Evolutionary conservation across 352 stramenopile genomes (phyloP).

Genomic region (Globisporangium cystogenes): DNA sequence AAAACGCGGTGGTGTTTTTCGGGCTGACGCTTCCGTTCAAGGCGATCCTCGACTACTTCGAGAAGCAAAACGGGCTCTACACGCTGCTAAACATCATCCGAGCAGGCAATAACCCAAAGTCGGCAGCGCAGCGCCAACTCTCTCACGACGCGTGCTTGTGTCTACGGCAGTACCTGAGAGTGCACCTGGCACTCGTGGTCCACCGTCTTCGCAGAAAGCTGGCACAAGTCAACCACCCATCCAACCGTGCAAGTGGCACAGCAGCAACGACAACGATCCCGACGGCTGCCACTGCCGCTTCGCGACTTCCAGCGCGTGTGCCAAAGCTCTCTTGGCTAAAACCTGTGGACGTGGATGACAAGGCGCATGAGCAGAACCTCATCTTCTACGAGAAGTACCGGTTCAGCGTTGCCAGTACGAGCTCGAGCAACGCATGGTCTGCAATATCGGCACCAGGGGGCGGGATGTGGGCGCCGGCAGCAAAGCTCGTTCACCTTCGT

Average conservation of each 20-base stretch:
- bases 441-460: constrained; percentile 41
- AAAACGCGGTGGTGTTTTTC: constrained; percentile 85
- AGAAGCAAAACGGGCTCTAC: constrained; percentile 81
- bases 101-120: constrained; percentile 71
- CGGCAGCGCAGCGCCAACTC: constrained; percentile 66
- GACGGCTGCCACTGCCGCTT: constrained; percentile 43
- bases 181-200: constrained; percentile 70
- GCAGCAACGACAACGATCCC: constrained; percentile 32
- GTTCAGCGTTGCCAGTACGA: constrained; percentile 50
- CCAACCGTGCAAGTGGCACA: constrained; percentile 24
- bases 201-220: constrained; percentile 63
- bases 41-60: constrained; percentile 77
- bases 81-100: constrained; percentile 83
- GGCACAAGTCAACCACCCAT: constrained; percentile 50
- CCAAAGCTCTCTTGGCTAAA: constrained; percentile 74
- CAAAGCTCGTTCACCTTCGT: constrained; percentile 67
- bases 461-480: constrained; percentile 65
- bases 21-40: constrained; percentile 77
- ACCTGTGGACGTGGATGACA: constrained; percentile 80
- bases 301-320: constrained; percentile 57
- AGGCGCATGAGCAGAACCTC: constrained; percentile 77
- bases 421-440: constrained; percentile 47
- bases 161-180: constrained; percentile 77
- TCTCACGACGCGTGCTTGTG: constrained; percentile 82
- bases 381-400: constrained; percentile 83